Evolutionary conservation across 495 filamentous ascomycete species (phyloP), one percentile per base, ranked within the genome.

Genomic region (Podospora pseudopauciseta): DNA sequence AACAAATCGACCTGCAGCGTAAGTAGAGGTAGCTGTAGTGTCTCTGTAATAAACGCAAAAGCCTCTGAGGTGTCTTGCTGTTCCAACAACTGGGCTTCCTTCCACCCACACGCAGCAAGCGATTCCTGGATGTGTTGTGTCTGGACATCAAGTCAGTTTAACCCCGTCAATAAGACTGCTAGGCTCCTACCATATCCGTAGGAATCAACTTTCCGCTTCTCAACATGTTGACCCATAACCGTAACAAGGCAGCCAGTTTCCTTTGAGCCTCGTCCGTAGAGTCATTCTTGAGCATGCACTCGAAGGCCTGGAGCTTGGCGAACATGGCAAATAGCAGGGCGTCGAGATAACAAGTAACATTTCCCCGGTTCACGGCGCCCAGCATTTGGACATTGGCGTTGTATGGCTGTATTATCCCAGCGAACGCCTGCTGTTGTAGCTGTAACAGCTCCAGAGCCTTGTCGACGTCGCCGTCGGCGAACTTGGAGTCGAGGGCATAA

Each of bases 251-350:
- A 1, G 88, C 89, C 57, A 99, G 80, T 70, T 86, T 91, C 66
- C 86, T 87, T 72, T 90, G 87, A 19, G 89, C 82, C 70, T 92
- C 88, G 62, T 91, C 90, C 74, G 89, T 89, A 20, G 70, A 72
- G n/a, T 82, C 72, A 32, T 78, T 76, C 68, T 81, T 83, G 60
- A 97, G 80, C 79, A 97, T 96, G 28, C 90, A 91, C 74, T 99
- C 95, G 75, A 97, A 99, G 72, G 91, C 92, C 60, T 90, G 89
- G 28, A 97, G 80, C 65, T 91, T 87, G 11, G 92, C 90, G 76
- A 99, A 99, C 94, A 99, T 97, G 67, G 95, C 91, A 73, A 97
- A 97, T 2, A 99, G 86, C n/a, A 97, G 79, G 1, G 94, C 84
- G 74, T 97, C 95, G 0, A 97, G 81, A 72, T 93, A 99, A 78